Conservation (phyloP, 352 stramenopile species). For the Thraustochytrium sp. region DNA sequence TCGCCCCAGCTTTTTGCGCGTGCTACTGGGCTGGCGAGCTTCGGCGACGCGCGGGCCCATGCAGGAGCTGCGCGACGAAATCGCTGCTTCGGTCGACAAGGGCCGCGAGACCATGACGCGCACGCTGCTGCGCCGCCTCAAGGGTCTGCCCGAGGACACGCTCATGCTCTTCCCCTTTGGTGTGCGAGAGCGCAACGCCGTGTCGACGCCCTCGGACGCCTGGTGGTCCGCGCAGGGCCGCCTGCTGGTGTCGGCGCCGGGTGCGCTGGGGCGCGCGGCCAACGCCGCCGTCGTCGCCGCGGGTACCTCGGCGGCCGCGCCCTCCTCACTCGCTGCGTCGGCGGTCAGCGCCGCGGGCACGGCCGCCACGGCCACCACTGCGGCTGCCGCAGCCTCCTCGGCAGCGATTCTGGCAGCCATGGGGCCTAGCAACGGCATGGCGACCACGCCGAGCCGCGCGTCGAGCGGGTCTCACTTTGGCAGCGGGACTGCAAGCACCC, state of each 20-base stretch:
- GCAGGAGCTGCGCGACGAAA: constrained; percentile 2
- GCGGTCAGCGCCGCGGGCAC: too few species aligned
- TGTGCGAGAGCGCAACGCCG: neutral
- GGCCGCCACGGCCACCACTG: neutral
- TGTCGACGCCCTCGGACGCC: neutral
- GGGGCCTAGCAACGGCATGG: too few species aligned
- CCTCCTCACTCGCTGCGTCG: too few species aligned
- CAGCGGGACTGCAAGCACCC: too few species aligned
- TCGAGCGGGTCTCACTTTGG: too few species aligned
- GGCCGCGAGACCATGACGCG: neutral
- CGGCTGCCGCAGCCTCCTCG: neutral
- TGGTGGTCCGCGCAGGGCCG: constrained; percentile 42
- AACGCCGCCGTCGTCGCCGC: too few species aligned
- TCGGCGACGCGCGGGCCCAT: neutral
- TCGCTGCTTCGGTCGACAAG: constrained; percentile 22
- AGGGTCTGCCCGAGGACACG: constrained; percentile 1
- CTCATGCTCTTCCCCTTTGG: constrained; percentile 21
- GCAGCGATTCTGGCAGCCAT: neutral
- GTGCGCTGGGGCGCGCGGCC: too few species aligned
- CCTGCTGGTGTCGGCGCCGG: neutral
- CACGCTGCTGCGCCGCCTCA: constrained; percentile 4
- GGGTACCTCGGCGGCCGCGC: too few species aligned
- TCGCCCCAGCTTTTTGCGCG: neutral
- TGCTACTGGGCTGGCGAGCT: neutral
- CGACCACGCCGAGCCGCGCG: too few species aligned